Conservation (phyloP, 148 eudicot genomes). For the Spergularia bocconei region DNA sequence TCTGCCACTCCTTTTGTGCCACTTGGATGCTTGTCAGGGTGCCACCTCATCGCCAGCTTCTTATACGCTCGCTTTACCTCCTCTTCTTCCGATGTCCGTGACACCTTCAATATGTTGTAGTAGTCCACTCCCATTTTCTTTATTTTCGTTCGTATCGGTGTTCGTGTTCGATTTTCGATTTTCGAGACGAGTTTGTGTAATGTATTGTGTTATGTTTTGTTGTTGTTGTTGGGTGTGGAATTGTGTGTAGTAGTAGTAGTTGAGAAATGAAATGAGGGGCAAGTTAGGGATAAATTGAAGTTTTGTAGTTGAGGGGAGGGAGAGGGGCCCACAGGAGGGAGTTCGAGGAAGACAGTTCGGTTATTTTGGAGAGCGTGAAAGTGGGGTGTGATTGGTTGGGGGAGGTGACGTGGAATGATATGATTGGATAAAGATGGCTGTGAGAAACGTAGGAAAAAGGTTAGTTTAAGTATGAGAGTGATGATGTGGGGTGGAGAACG, state of each 20-base stretch:
- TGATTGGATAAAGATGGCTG: neutral
- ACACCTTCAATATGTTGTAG: conserved; percentile 59
- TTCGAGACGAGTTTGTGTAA: neutral
- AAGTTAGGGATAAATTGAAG: neutral
- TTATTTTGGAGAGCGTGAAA: conserved; percentile 30
- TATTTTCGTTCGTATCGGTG: neutral
- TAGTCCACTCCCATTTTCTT: conserved; percentile 71
- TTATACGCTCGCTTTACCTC: conserved; percentile 76
- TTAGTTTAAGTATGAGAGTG: neutral
- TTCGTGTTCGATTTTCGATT: neutral
- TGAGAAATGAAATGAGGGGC: neutral
- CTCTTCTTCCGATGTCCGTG: conserved; percentile 39
- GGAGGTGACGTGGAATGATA: conserved; percentile 15
- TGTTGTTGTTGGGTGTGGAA: neutral
- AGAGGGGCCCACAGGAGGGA: neutral
- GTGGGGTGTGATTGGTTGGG: conserved; percentile 14
- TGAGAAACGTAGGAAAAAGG: neutral
- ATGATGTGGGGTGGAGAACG: conserved; percentile 44
- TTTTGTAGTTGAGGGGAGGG: neutral
- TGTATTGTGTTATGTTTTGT: neutral
- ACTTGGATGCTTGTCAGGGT: conserved; percentile 78
- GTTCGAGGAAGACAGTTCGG: conserved; percentile 10
- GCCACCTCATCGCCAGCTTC: conserved; percentile 85
- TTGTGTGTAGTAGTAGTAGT: neutral
- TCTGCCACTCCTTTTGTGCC: conserved; percentile 50